A percentile compares a stretch with the other conserved stretches of the same genome.
phyloP scores from a whole-genome alignment of 352 stramenopile genomes.

The Globisporangium middletonii region DNA sequence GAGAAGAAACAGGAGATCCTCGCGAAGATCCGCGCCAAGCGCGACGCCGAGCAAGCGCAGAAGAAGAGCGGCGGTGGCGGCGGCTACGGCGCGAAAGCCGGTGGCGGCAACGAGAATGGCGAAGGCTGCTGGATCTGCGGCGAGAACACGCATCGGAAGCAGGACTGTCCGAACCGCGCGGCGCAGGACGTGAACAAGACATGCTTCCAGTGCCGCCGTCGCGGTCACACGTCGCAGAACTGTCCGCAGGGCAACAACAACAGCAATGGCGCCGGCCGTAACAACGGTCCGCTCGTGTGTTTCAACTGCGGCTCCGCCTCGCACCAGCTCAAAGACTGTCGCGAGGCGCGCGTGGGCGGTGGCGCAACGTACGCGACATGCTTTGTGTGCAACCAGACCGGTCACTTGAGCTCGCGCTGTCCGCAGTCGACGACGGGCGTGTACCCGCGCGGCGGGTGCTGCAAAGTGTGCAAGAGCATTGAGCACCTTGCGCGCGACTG shows the following conservation, averaged over 20 bases:
- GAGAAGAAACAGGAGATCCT: constrained; percentile 82
- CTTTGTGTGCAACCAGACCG: constrained; percentile 84
- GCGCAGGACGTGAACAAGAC: constrained; percentile 71
- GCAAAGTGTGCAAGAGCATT: constrained; percentile 83
- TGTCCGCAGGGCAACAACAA: constrained; percentile 42
- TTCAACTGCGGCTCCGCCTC: constrained; percentile 82
- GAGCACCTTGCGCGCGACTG: constrained; percentile 83
- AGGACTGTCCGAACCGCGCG: constrained; percentile 64
- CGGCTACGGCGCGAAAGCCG: constrained; percentile 19
- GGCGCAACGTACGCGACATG: constrained; percentile 74
- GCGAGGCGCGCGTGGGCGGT: constrained; percentile 49
- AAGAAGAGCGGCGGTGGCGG: constrained; percentile 15
- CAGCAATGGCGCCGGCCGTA: constrained; percentile 13
- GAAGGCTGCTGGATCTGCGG: constrained; percentile 76
- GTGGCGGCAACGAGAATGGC: constrained; percentile 16
- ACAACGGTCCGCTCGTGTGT: constrained; percentile 46
- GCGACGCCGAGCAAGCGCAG: constrained; percentile 27
- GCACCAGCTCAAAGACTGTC: constrained; percentile 74
- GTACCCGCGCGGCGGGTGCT: constrained; percentile 87
- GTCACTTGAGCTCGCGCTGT: constrained; percentile 84
- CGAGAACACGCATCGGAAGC: constrained; percentile 62
- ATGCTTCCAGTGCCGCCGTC: constrained; percentile 79
- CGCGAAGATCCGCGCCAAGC: constrained; percentile 71
- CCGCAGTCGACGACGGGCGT: constrained; percentile 83
- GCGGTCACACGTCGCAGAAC: constrained; percentile 79